These are phyloP conservation scores for Mycena olivaceomarginata DNA, from an alignment of 768 basidiomycete species.

Conservation along the genomic window DNA sequence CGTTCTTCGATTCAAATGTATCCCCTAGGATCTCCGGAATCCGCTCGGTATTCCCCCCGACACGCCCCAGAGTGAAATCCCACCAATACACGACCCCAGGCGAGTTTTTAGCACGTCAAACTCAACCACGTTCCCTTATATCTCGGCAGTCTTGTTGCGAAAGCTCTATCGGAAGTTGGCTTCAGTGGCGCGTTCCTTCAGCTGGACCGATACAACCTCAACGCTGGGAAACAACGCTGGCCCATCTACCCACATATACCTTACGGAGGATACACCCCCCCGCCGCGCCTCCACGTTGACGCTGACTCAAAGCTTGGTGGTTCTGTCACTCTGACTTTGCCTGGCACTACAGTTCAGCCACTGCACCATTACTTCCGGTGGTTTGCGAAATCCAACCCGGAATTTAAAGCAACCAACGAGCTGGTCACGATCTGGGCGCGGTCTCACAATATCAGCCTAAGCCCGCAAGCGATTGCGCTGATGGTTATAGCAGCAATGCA, in stretches of 20 bases:
- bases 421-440: constrained; percentile 25
- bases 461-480: constrained; percentile 4
- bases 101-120: neutral
- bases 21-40: constrained; percentile 9
- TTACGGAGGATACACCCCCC: constrained; percentile 5
- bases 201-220: neutral
- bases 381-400: neutral
- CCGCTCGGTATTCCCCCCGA: constrained; percentile 23
- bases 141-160: constrained; percentile 23
- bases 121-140: neutral
- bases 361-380: constrained; percentile 6
- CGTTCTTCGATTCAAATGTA: neutral
- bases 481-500: constrained; percentile 30
- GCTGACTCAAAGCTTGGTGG: neutral
- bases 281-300: constrained; percentile 20
- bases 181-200: constrained; percentile 11
- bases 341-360: constrained; percentile 17
- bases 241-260: neutral
- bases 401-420: neutral
- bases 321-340: constrained; percentile 23
- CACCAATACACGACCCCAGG: constrained; percentile 28
- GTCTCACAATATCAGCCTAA: neutral
- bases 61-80: constrained; percentile 1
- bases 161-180: constrained; percentile 25
- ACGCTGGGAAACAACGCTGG: constrained; percentile 6